These are phyloP conservation scores for Penicillium goetzii DNA, from an alignment of 495 filamentous ascomycete genomes.

Conservation along the genomic window DNA sequence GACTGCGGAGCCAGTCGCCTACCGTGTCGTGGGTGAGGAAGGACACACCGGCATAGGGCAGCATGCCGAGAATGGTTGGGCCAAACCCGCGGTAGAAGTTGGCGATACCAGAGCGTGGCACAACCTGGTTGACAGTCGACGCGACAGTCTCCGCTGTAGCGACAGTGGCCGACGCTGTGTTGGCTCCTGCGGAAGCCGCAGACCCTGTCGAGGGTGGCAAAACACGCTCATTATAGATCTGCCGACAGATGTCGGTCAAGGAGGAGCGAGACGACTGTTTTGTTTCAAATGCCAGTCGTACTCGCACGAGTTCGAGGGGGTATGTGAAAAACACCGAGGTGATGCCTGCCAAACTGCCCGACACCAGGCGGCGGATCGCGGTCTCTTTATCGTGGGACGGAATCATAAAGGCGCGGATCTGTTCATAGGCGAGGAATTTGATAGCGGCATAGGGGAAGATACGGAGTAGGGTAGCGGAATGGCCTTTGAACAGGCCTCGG, in stretches of 20 bases:
- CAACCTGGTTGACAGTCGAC: constrained; percentile 43
- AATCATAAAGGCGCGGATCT: constrained; percentile 80
- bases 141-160: constrained; percentile 43
- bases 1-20: constrained; percentile 76
- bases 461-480: constrained; percentile 89
- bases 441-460: constrained; percentile 98
- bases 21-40: constrained; percentile 93
- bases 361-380: constrained; percentile 71
- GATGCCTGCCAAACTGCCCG: constrained; percentile 81
- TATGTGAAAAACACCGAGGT: constrained; percentile 95
- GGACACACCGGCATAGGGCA: constrained; percentile 96
- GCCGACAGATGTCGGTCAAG: constrained; percentile 70
- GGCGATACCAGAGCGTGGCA: constrained; percentile 67
- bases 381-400: constrained; percentile 73
- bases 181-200: constrained; percentile 30
- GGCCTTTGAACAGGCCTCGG: constrained; percentile 83
- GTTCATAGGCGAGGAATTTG: constrained; percentile 97
- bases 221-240: constrained; percentile 79
- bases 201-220: constrained; percentile 33
- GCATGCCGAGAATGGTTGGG: constrained; percentile 87
- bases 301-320: constrained; percentile 87
- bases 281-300: constrained; percentile 93
- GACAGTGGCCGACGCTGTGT: constrained; percentile 29
- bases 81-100: constrained; percentile 97
- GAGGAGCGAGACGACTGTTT: constrained; percentile 66